Evolutionary conservation across 352 stramenopile genomes (phyloP).

Genomic region (Globisporangium mamillatum): DNA sequence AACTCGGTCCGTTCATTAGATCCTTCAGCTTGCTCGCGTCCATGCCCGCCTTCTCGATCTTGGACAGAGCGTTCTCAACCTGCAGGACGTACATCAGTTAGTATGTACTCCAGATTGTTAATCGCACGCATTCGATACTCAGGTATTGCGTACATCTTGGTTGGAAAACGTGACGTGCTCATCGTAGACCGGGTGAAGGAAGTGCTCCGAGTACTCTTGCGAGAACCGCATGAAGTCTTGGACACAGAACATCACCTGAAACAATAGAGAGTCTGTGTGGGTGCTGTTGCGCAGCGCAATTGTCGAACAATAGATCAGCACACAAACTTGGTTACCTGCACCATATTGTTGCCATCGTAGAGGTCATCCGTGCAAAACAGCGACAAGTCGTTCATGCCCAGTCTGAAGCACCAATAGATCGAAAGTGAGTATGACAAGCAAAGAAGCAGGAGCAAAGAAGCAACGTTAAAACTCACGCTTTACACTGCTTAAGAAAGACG

Average conservation of each 20-base stretch:
- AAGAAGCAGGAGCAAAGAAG: not conserved
- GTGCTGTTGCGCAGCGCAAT: not conserved
- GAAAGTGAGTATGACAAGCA: not conserved
- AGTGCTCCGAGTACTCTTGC: conserved; percentile 36
- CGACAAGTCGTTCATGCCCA: conserved; percentile 82
- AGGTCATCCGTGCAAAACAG: conserved; percentile 84
- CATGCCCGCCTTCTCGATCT: conserved; percentile 58
- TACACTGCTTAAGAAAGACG: conserved; percentile 79
- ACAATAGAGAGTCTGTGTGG: not conserved
- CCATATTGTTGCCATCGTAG: conserved; percentile 85
- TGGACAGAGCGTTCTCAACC: conserved; percentile 69
- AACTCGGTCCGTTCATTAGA: conserved; percentile 25
- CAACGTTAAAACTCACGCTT: conserved; percentile 41
- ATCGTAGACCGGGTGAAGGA: conserved; percentile 41
- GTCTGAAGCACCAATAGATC: conserved; percentile 21
- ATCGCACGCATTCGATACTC: not conserved
- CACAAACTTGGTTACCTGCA: conserved; percentile 34
- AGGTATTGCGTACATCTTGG: conserved; percentile 39
- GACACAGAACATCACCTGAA: conserved; percentile 62
- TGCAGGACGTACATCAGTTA: conserved; percentile 7
- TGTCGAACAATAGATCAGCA: not conserved
- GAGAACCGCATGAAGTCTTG: conserved; percentile 78
- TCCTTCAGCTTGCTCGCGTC: conserved; percentile 45
- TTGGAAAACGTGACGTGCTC: conserved; percentile 58
- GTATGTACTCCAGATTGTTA: not conserved